phyloP scores from a whole-genome alignment of 371 early-diverging fungal species.

The Saksenaea oblongispora region DNA sequence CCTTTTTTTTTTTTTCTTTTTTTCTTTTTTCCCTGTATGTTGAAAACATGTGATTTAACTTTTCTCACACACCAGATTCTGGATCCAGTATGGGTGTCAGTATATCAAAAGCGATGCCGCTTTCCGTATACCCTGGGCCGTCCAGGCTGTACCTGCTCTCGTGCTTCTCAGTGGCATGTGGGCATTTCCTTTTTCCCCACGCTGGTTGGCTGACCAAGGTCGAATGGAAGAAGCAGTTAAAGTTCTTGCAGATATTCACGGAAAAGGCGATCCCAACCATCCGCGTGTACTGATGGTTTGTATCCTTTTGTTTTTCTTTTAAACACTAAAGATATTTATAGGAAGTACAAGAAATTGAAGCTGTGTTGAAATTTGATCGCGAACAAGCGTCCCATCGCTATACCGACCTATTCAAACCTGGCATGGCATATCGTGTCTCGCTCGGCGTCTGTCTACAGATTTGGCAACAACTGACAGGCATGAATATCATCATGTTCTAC shows the following conservation, averaged over 20 bases:
- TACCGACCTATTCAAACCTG: conserved; percentile 61
- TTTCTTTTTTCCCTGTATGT: too few relatives aligned
- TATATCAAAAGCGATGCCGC: conserved; percentile 32
- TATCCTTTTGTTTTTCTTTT: background rate
- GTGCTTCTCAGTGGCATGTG: conserved; percentile 67
- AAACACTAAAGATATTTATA: conserved; percentile 14
- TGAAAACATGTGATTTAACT: background rate
- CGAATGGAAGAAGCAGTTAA: conserved; percentile 69
- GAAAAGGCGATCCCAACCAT: conserved; percentile 48
- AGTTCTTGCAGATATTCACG: conserved; percentile 73
- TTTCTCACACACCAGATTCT: conserved; percentile 14
- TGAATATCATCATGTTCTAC: conserved; percentile 76
- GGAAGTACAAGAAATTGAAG: conserved; percentile 70
- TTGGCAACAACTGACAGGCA: conserved; percentile 76
- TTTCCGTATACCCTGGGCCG: conserved; percentile 82
- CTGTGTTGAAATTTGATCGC: conserved; percentile 66
- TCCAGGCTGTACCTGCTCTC: conserved; percentile 81
- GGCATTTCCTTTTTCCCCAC: conserved; percentile 83
- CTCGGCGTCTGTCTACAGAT: conserved; percentile 68
- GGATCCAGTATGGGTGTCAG: conserved; percentile 24
- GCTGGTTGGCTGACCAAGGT: conserved; percentile 76
- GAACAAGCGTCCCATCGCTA: conserved; percentile 67
- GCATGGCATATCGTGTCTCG: conserved; percentile 58
- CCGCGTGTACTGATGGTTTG: conserved; percentile 39
- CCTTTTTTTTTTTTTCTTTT: background rate